Evolutionary conservation across 345 rosid genomes (phyloP), one percentile per base, ranked within the genome.

Genomic region (Salix arbutifolia): DNA sequence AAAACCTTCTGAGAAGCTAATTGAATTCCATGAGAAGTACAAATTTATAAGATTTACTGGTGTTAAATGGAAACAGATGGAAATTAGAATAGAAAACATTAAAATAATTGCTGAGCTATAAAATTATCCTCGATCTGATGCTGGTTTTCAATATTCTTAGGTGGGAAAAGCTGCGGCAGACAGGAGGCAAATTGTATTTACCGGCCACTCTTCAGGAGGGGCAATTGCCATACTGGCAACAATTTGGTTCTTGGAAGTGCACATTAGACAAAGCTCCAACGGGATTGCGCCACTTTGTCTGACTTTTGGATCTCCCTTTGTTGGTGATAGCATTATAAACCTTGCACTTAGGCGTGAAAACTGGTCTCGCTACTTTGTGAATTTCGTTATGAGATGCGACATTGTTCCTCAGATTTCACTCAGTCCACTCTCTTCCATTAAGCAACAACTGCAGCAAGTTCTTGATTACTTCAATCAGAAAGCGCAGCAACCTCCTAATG

Each of bases 181-280:
- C 9, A 67, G 44, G 19, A 86, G 82, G 87, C 84, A 56, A 77
- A 80, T 95, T 58, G 86, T 95, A 66, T 95, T 95, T 72, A 81
- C 99, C 38, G 99, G 99, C 71, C 96, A 91, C 68, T 95, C 96
- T 0, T 84, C 87, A 8, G 99, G 94, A 21, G 99, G 94, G 4
- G 86, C 97, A 3, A 72, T 87, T 73, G 99, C 99, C 14, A 86
- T 91, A 21, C 77, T 90, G 67, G 86, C 90, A 21, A 83, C 97
- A 19, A 76, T 91, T 61, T 89, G 96, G 97, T 86, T 87, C 79
- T 72, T 91, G 72, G 91, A 90, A 71, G 60, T 35, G 8, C 73
- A 69, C 81, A 44, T 30, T 9, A 80, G 75, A 71, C 37, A 75
- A 23, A 46, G 31, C 8, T 16, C 23, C 8, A 56, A 13, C 25